phyloP scores from a whole-genome alignment of 2,329 filamentous ascomycete species.

The Fusarium armeniacum region DNA sequence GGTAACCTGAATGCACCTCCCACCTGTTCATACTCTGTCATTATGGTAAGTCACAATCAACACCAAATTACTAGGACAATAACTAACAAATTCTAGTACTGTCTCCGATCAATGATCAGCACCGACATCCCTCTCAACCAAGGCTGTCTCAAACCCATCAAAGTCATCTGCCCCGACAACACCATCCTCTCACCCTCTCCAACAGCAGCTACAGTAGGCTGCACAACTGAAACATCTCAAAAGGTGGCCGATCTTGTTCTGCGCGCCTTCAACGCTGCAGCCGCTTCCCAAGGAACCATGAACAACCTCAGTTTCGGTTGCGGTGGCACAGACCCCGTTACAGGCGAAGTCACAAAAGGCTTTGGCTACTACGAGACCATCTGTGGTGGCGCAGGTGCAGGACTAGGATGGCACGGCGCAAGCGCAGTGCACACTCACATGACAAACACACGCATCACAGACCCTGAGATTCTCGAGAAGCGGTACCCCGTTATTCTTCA shows the following conservation, averaged over 20 bases:
- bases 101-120: conserved; percentile 53
- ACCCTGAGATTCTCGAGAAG: conserved; percentile 55
- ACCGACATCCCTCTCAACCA: conserved; percentile 55
- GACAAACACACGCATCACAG: conserved; percentile 57
- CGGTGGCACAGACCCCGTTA: conserved; percentile 57
- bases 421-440: conserved; percentile 55
- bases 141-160: conserved; percentile 64
- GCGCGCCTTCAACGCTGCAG: conserved; percentile 80
- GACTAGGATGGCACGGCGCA: conserved; percentile 49
- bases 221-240: conserved; percentile 54
- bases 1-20: conserved; percentile 52
- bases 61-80: accelerated
- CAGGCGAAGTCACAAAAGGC: conserved; percentile 47
- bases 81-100: conserved; percentile 44
- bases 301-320: conserved; percentile 87
- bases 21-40: conserved; percentile 51
- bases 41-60: conserved; percentile 42
- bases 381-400: conserved; percentile 53
- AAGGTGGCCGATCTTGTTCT: conserved; percentile 75
- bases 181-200: conserved; percentile 54
- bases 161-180: conserved; percentile 48
- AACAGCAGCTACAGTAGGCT: conserved; percentile 54
- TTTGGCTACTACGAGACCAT: conserved; percentile 58
- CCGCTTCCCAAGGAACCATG: conserved; percentile 82
- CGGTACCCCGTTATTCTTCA: conserved; percentile 54